Base-by-base conservation (phyloP, 805 yeast species). In the Teunomyces atbi region DNA sequence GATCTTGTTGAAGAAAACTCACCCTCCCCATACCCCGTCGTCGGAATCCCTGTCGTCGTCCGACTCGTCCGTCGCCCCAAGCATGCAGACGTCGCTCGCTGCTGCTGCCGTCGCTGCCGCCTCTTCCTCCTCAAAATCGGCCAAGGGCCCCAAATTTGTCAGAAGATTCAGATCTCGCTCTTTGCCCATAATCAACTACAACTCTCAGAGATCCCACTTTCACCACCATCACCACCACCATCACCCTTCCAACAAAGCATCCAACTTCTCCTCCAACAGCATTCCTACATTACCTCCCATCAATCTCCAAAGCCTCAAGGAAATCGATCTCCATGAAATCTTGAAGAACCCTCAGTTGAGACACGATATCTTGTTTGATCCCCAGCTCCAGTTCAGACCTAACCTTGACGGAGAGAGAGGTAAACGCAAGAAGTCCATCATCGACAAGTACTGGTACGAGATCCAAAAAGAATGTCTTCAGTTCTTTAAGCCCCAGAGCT, bases 321-420 rank as follows among this genome's bases (percentile, higher is more conserved):
- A 89, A 62, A 86, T 91, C 48, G 97, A 91, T 59, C 68, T 91
- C 39, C 86, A 86, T 51, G 96, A 89, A 60, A 91, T 92, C 44
- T 74, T 91, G 55, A 88, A 87, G 60, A 91, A 91, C 66, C 96
- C 96, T 3, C 96, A 89, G 63, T 72, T 91, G 46, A 79, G 98
- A 52, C 98, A 91, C 65, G 98, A 92, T 63, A 88, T 92, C 45
- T 75, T 89, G 11, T 91, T 91, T 61, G 97, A 91, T 68, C 95
- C 97, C 13, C 88, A 87, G 59, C 73, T 91, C 48, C 96, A 90
- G 69, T 89, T 91, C 65, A 79, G 97, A 62, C 96, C 96, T 23
- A 88, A 89, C 59, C 71, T 90, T 54, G 96, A 88, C 62, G 96
- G 96, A 43, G 97, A 91, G 66, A 73, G 96, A 43, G 96, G 96